Conservation (phyloP, 345 rosid species). For the Tarenaya hassleriana region DNA sequence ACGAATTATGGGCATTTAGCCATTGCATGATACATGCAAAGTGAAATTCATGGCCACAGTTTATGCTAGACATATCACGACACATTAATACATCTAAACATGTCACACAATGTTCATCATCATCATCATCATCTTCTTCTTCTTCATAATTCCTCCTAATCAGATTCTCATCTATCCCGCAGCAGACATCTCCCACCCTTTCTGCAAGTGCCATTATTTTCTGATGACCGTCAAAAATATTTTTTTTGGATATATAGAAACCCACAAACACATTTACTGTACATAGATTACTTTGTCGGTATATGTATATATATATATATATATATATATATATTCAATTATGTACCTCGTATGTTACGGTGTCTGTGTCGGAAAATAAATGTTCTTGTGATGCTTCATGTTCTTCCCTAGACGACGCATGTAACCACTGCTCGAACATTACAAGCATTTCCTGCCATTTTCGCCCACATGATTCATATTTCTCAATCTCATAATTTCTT, state of each 20-base stretch:
- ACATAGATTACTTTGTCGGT: too few relatives aligned
- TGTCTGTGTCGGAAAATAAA: neutral
- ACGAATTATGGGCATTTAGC: conserved; percentile 13
- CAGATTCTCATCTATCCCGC: neutral
- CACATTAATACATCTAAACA: neutral
- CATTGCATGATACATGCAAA: conserved; percentile 21
- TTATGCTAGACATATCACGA: too few relatives aligned
- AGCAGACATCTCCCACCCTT: neutral
- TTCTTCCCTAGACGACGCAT: neutral
- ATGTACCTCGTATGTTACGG: conserved; percentile 15
- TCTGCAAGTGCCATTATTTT: neutral
- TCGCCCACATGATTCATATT: neutral
- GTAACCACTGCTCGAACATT: neutral
- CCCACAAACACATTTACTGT: too few relatives aligned
- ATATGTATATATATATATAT: too few relatives aligned
- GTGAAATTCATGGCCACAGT: conserved; percentile 24
- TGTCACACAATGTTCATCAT: conserved; percentile 4
- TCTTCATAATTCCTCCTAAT: neutral
- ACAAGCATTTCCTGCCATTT: conserved; percentile 6
- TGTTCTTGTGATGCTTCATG: neutral
- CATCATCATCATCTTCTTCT: conserved; percentile 7
- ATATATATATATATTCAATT: too few relatives aligned
- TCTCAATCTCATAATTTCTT: too few relatives aligned
- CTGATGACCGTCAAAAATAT: neutral
- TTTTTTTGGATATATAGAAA: neutral